Conservation (phyloP, 208 protist genomes). For the Herpetomonas samuelpessoai region DNA sequence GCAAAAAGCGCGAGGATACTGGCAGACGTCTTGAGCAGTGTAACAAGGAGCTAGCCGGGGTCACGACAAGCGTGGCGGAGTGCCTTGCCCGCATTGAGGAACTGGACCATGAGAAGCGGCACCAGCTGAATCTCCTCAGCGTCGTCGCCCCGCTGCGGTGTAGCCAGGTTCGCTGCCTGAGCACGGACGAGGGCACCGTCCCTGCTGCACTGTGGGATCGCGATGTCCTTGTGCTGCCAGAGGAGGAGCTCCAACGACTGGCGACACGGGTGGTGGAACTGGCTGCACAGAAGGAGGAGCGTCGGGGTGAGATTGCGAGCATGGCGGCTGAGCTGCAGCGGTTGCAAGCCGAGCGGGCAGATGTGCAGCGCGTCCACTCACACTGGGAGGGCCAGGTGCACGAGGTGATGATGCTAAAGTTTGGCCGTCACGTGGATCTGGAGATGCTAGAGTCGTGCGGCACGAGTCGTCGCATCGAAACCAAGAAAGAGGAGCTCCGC, state of each 20-base stretch:
- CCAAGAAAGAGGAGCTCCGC: constrained; percentile 87
- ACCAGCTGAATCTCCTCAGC: constrained; percentile 94
- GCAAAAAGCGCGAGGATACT: constrained; percentile 36
- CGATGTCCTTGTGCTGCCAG: constrained; percentile 78
- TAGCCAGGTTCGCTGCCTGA: constrained; percentile 79
- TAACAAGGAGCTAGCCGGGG: constrained; percentile 38
- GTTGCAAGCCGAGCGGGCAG: constrained; percentile 66
- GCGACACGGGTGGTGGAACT: constrained; percentile 73
- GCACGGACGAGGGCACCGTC: constrained; percentile 19
- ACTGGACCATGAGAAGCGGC: constrained; percentile 93
- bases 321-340: constrained; percentile 62
- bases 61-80: constrained; percentile 47
- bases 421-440: constrained; percentile 92
- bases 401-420: constrained; percentile 96
- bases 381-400: constrained; percentile 86
- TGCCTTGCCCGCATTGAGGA: constrained; percentile 79
- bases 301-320: constrained; percentile 41
- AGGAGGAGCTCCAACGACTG: constrained; percentile 63
- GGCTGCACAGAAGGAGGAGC: constrained; percentile 63
- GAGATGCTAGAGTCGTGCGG: constrained; percentile 89
- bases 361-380: constrained; percentile 56
- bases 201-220: constrained; percentile 45
- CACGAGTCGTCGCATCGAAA: constrained; percentile 85
- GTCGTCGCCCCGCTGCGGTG: constrained; percentile 88
- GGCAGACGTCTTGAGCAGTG: constrained; percentile 71